These are phyloP conservation scores for Buxus sempervirens DNA, from an alignment of 164 flowering plant species.

Conservation along the genomic window DNA sequence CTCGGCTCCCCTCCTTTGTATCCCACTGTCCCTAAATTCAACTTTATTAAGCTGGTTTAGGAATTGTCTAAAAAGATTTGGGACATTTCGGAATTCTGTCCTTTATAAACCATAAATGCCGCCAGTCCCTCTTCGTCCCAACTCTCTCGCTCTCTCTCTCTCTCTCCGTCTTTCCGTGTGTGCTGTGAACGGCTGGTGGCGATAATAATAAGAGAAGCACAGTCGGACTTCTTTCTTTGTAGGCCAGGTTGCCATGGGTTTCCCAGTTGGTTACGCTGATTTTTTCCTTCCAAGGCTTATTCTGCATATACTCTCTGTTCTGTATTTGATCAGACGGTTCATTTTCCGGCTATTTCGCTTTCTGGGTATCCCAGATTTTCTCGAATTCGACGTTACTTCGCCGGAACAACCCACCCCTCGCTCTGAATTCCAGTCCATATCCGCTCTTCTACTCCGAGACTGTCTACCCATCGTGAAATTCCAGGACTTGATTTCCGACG, in stretches of 20 bases:
- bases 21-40: too few species aligned
- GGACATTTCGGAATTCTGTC: conserved; percentile 13
- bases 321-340: conserved; percentile 48
- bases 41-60: too few species aligned
- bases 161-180: too few species aligned
- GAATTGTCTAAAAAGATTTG: conserved; percentile 10
- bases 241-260: conserved; percentile 50
- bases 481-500: conserved; percentile 28
- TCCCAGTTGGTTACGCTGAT: conserved; percentile 83
- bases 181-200: too few species aligned
- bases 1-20: too few species aligned
- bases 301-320: conserved; percentile 48
- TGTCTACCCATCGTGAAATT: conserved; percentile 65
- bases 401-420: conserved; percentile 18
- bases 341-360: conserved; percentile 37
- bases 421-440: conserved; percentile 42
- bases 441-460: conserved; percentile 70
- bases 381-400: conserved; percentile 44
- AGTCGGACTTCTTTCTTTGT: too few species aligned
- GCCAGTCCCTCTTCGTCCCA: background rate
- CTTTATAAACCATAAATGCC: conserved; percentile 1
- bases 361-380: conserved; percentile 61
- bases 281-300: conserved; percentile 66
- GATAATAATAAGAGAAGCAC: too few species aligned
- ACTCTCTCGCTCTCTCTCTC: background rate